phyloP scores from a whole-genome alignment of 768 basidiomycete genomes.

The Tylopilus sp. region DNA sequence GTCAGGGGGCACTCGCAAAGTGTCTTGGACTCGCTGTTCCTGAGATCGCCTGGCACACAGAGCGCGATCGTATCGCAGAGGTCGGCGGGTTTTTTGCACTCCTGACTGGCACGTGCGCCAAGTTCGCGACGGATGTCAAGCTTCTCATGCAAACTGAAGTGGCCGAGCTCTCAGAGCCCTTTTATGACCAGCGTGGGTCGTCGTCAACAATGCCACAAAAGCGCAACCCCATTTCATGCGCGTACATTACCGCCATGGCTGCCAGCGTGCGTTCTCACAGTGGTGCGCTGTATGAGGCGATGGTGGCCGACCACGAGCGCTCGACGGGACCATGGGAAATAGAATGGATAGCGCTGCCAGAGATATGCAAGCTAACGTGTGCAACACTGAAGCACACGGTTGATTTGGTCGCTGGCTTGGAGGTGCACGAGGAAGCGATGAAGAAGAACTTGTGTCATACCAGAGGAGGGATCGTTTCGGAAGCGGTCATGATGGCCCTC shows the following conservation, averaged over 20 bases:
- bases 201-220: constrained; percentile 52
- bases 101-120: constrained; percentile 43
- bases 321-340: constrained; percentile 50
- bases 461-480: constrained; percentile 40
- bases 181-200: constrained; percentile 40
- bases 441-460: constrained; percentile 37
- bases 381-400: constrained; percentile 37
- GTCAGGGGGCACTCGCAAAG: constrained; percentile 22
- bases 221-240: constrained; percentile 44
- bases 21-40: constrained; percentile 19
- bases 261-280: constrained; percentile 40
- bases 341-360: constrained; percentile 47
- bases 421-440: constrained; percentile 41
- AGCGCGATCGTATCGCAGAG: constrained; percentile 43
- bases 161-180: constrained; percentile 43
- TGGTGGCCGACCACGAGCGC: constrained; percentile 48
- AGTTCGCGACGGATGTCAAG: constrained; percentile 44
- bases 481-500: constrained; percentile 48
- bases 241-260: constrained; percentile 43
- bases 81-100: constrained; percentile 43
- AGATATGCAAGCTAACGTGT: constrained; percentile 42
- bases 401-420: constrained; percentile 36
- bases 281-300: constrained; percentile 40
- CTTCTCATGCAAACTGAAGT: constrained; percentile 48
- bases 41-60: constrained; percentile 38